phyloP scores from a whole-genome alignment of 2,329 filamentous ascomycete genomes.

The Albifimbria verrucaria region DNA sequence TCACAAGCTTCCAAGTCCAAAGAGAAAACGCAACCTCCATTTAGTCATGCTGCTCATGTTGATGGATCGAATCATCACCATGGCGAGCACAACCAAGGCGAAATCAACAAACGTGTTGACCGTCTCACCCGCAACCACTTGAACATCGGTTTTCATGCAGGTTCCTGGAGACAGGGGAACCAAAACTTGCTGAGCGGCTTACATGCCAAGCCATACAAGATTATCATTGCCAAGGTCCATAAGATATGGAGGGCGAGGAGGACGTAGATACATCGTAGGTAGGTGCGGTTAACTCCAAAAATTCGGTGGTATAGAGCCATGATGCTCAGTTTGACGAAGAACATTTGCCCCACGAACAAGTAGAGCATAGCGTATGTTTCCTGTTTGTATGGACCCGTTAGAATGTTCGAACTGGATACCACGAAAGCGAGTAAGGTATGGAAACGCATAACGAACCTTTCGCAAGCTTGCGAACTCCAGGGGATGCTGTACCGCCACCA shows the following conservation, averaged over 20 bases:
- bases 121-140: not conserved
- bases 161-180: not conserved
- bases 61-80: not conserved
- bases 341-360: not conserved
- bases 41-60: not conserved
- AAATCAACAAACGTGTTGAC: not conserved
- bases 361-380: too few relatives aligned
- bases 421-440: too few relatives aligned
- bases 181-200: not conserved
- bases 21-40: not conserved
- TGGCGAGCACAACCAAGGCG: not conserved
- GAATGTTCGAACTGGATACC: too few relatives aligned
- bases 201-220: not conserved
- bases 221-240: not conserved
- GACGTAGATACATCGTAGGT: not conserved
- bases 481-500: too few relatives aligned
- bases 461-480: too few relatives aligned
- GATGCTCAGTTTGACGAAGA: conserved; percentile 1
- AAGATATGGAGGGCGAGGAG: not conserved
- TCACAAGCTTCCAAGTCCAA: conserved; percentile 1
- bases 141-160: not conserved
- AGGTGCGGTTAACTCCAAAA: not conserved
- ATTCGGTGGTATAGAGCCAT: not conserved
- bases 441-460: too few relatives aligned
- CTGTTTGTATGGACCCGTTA: too few relatives aligned